Base-by-base conservation (phyloP, 352 stramenopile species). In the Pythium phragmiticola region DNA sequence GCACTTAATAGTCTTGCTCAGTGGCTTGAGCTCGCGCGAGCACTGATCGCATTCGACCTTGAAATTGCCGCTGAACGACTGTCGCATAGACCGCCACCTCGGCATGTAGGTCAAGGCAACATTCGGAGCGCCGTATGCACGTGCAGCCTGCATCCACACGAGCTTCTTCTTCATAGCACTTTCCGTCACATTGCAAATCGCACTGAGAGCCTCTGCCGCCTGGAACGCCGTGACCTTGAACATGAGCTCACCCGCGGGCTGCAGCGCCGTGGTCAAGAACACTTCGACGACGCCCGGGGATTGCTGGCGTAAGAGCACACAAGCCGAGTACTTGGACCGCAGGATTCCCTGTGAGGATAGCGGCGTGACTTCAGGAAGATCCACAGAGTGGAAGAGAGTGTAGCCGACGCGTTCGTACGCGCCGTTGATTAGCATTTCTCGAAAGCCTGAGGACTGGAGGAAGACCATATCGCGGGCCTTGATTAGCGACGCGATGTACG, bases 321-420 rank as follows among this genome's bases (percentile, higher is more conserved):
- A 82, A n/a, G 75, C 69, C 11, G 75, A 86, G 53, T 84, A 74
- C 26, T 80, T 76, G 26, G 70, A 77, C 5, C 80, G 76, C 42
- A 87, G 51, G 49, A 88, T 74, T 36, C 56, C 57, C 41, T 63
- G 61, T 28, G 77, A 65, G 2, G 70, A 42, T 13, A 88, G 57
- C 12, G 76, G 65, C 0, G 60, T 59, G n/a, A 73, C 59, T 1
- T 68, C 73, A 0, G 73, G 70, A 19, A 78, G 34, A 9, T 76
- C 67, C 33, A 80, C 59, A 53, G 73, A 80, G 63, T 80, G 70
- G 42, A 72, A 55, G 9, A 78, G 30, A 28, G 66, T 59, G 62
- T 71, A 80, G 9, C 73, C 73, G 33, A 80, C 68, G 45, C 58
- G 42, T 26, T 80, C 70, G 21, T 62, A 17, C 4, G 9, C 0